These are phyloP conservation scores for Aureobasidium zeae DNA, from an alignment of 2,329 filamentous ascomycete species.

Conservation along the genomic window DNA sequence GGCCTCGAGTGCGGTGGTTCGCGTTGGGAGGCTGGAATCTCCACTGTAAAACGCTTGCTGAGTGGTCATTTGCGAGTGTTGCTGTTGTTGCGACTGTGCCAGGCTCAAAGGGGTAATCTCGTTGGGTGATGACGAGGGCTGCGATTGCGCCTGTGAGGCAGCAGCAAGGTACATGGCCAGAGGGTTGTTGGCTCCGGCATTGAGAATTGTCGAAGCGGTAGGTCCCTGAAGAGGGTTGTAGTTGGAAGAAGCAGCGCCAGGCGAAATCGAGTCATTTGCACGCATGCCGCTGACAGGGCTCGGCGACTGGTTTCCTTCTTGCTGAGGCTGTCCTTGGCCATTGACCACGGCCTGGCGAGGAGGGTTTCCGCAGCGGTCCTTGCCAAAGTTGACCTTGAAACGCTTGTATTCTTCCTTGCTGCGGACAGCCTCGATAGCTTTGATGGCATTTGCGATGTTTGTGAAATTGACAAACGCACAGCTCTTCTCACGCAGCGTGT, in stretches of 20 bases:
- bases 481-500: slow-evolving; percentile 94
- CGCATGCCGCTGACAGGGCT: slow-evolving; percentile 50
- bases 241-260: slow-evolving; percentile 48
- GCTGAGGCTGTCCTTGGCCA: slow-evolving; percentile 54
- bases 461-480: slow-evolving; percentile 99
- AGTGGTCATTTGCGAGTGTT: slow-evolving; percentile 44
- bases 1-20: slow-evolving; percentile 25
- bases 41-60: slow-evolving; percentile 75
- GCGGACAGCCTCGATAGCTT: slow-evolving; percentile 92
- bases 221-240: slow-evolving; percentile 52
- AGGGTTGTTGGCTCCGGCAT: slow-evolving; percentile 72
- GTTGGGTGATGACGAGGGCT: slow-evolving; percentile 26
- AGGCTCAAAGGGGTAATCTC: slow-evolving; percentile 37
- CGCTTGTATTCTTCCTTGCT: slow-evolving; percentile 93
- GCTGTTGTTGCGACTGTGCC: slow-evolving; percentile 40
- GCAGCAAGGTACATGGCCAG: slow-evolving; percentile 75
- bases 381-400: slow-evolving; percentile 99
- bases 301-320: slow-evolving; percentile 49
- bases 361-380: slow-evolving; percentile 94
- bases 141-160: slow-evolving; percentile 55
- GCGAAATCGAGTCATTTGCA: slow-evolving; percentile 51
- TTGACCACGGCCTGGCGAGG: slow-evolving; percentile 65
- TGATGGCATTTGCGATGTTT: slow-evolving; percentile 99
- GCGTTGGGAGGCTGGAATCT: slow-evolving; percentile 42
- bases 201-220: slow-evolving; percentile 66